Percentiles rank a stretch among this genome's conserved stretches.
Evolutionary conservation across 2,329 filamentous ascomycete genomes (phyloP).

Genomic region (Talaromyces atroroseus): DNA sequence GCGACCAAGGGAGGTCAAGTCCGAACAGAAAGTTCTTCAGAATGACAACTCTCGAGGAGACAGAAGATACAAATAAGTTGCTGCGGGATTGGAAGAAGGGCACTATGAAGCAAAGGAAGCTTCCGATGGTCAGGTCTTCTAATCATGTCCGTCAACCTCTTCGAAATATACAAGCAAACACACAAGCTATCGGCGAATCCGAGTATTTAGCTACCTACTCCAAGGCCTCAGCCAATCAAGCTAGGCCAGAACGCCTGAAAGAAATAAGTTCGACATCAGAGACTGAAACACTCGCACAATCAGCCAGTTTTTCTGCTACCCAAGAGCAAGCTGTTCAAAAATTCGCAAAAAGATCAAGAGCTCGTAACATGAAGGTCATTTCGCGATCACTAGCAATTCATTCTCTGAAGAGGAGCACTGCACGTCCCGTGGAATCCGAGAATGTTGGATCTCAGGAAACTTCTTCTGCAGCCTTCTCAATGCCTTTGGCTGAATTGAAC

Average conservation of each 20-base stretch:
- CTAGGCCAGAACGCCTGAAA: not conserved
- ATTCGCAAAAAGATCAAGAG: slow-evolving; percentile 3
- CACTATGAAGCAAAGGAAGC: slow-evolving; percentile 27
- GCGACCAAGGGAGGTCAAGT: slow-evolving; percentile 47
- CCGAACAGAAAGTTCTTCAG: slow-evolving; percentile 49
- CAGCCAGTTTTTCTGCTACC: not conserved
- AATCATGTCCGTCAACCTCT: slow-evolving; percentile 21
- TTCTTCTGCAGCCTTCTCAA: slow-evolving; percentile 25
- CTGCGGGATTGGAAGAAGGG: slow-evolving; percentile 50
- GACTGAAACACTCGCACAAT: not conserved
- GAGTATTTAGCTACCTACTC: not conserved
- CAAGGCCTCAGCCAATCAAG: not conserved
- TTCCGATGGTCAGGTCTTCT: slow-evolving; percentile 15
- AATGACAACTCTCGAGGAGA: slow-evolving; percentile 49
- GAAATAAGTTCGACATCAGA: slow-evolving; percentile 6
- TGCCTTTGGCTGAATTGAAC: slow-evolving; percentile 29
- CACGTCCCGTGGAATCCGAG: slow-evolving; percentile 31
- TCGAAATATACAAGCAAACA: slow-evolving; percentile 18
- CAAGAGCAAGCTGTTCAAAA: not conserved
- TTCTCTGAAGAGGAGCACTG: slow-evolving; percentile 30
- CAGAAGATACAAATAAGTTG: slow-evolving; percentile 47
- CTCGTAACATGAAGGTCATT: slow-evolving; percentile 28
- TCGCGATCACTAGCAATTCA: slow-evolving; percentile 30
- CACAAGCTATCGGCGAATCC: slow-evolving; percentile 8
- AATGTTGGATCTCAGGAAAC: slow-evolving; percentile 14